Evolutionary conservation across 139 green algal genomes (phyloP), one percentile per base, ranked within the genome.

Genomic region (Chlorella sp.): DNA sequence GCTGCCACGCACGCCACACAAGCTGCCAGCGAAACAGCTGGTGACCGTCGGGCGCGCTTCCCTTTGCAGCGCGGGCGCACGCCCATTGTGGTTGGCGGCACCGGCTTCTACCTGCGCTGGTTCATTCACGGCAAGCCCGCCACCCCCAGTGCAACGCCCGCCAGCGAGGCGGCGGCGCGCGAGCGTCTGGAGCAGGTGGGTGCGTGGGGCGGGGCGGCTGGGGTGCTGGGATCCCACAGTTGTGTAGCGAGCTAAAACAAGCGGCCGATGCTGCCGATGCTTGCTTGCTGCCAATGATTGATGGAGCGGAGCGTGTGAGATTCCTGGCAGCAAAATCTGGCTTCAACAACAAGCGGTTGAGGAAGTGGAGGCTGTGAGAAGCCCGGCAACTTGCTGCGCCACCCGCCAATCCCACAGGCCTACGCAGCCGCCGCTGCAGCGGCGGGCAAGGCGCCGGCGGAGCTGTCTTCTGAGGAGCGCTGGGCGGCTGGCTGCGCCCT

Each of bases 101-200:
- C 96, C 7, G 97, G 97, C 0, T 95, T 99, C 79, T 99, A 99
- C 92, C 90, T 99, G 73, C 91, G 92, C 25, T 98, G 95, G 95
- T 94, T 94, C 41, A 83, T 98, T 4, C 88, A 95, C 28, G 96
- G 96, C 80, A 95, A 93, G 87, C 90, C 95, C 2, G 71, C 75
- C 2, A 97, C 93, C 0, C 92, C 93, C 1, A 34, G 32, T 0
- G 89, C 92, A 47, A 93, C 76, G 16, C 86, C 91, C 3, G 88
- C 93, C 57, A 83, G 83, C 3, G 87, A 86, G 41, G 89, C 86
- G 13, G 79, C 78, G 28, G 93, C 93, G 0, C 18, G 76, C 41
- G 57, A 47, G 23, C 51, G 32, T 23, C 55, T 93, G n/a, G 86
- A 89, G 6, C 80, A 90, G 82, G 88, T 74, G 25, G 84, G 75